Conservation (phyloP, 2,329 filamentous ascomycete genomes). For the Capronia americana region DNA sequence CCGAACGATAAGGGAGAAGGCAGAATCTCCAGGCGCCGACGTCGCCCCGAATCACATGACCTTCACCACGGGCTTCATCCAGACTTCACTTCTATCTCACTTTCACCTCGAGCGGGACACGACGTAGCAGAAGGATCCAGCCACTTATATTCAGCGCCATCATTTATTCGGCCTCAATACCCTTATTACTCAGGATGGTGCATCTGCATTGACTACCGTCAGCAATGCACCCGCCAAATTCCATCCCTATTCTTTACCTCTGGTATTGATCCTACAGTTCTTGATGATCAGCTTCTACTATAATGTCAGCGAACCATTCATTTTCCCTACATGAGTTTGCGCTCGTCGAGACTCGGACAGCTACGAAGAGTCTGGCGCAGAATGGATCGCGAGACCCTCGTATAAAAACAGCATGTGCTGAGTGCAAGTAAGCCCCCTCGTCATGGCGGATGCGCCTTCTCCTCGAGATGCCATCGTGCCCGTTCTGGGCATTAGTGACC, state of each 20-base stretch:
- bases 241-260: neutral
- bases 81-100: neutral
- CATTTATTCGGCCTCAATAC: neutral
- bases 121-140: no score
- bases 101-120: neutral
- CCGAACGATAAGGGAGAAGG: neutral
- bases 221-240: neutral
- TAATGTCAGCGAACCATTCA: neutral
- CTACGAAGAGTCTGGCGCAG: slow-evolving; percentile 5
- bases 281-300: neutral
- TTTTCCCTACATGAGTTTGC: slow-evolving; percentile 8
- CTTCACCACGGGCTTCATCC: neutral
- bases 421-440: slow-evolving; percentile 16
- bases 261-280: neutral
- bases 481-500: neutral
- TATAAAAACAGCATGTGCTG: slow-evolving; percentile 25
- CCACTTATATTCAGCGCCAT: neutral
- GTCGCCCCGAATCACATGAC: neutral
- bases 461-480: neutral
- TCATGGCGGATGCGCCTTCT: neutral
- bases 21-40: neutral
- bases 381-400: slow-evolving; percentile 16
- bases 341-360: slow-evolving; percentile 8
- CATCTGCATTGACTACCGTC: neutral
- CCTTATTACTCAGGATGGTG: neutral